Conservation (phyloP, 208 protist species). For the Leishmania amazonensis region DNA sequence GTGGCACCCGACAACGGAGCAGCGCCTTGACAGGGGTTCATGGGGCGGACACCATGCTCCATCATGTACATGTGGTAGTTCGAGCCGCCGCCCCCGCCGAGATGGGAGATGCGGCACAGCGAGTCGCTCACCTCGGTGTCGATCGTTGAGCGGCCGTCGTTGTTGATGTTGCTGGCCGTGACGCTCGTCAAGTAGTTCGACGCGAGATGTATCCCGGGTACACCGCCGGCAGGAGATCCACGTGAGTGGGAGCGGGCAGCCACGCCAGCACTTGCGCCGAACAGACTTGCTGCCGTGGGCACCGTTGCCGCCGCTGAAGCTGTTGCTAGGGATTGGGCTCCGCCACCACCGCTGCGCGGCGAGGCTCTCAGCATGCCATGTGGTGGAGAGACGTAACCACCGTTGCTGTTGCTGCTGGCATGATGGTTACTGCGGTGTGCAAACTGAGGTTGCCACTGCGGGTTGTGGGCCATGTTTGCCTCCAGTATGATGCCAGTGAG, state of each 20-base stretch:
- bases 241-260: constrained; percentile 26
- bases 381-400: constrained; percentile 25
- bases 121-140: constrained; percentile 84
- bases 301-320: constrained; percentile 11
- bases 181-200: constrained; percentile 16
- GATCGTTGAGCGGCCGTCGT: constrained; percentile 73
- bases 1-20: not conserved
- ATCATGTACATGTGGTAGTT: constrained; percentile 27
- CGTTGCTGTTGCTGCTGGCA: constrained; percentile 17
- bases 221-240: constrained; percentile 15
- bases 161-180: constrained; percentile 9
- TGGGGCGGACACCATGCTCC: constrained; percentile 38
- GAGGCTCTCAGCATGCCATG: constrained; percentile 21
- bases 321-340: not conserved
- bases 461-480: constrained; percentile 37
- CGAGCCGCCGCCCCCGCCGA: constrained; percentile 24
- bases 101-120: constrained; percentile 42
- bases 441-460: constrained; percentile 28
- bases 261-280: not conserved
- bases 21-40: constrained; percentile 44
- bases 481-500: constrained; percentile 45
- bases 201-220: constrained; percentile 6
- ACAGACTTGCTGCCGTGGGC: not conserved
- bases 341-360: constrained; percentile 16
- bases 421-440: constrained; percentile 14